Evolutionary conservation across 345 rosid species (phyloP), one percentile per base, ranked within the genome.

Genomic region (Pugionium dolabratum): DNA sequence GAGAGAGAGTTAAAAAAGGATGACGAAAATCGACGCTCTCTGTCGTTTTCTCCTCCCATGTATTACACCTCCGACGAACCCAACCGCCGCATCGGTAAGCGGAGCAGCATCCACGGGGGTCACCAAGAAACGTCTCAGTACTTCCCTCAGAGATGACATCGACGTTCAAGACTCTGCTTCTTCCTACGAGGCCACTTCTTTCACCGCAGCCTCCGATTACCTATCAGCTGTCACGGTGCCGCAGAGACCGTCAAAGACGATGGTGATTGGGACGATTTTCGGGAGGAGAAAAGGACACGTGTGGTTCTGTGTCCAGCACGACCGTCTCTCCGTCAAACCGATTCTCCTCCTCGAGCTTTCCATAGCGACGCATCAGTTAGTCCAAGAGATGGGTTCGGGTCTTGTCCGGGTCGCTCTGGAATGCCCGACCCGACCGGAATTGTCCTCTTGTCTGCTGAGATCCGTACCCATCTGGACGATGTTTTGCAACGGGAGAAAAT

Each of bases 241-340:
- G 31, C 78, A 50, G 28, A 85, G 93, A 37, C 91, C 82, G 3
- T 89, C 95, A 31, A 87, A 79, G 80, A 80, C 96, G 11, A 86
- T 89, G 91, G 95, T 81, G 33, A 84, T 83, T 48, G 96, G 96
- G 3, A 92, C 96, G 18, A 78, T 92, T 18, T 92, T 86, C 72
- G 96, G 95, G 6, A 75, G 70, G 41, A 89, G 91, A 45, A 84
- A 86, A 18, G 93, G 96, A 59, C 95, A 86, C 75, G 95, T 87
- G 37, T 89, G 95, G 90, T 82, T 92, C 85, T 87, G 95, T 56
- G 57, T 92, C 75, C 96, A 92, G 51, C 84, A 82, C 63, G 79
- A 87, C 73, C 95, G 88, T 75, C 90, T 85, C 80, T 81, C 92
- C 32, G 54, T 78, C 0, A 85, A 77, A 60, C 92, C 93, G n/a